Evolutionary conservation across 169 alveolate genomes (phyloP), one percentile per base, ranked within the genome.

Genomic region (Eimeria falciformis): DNA sequence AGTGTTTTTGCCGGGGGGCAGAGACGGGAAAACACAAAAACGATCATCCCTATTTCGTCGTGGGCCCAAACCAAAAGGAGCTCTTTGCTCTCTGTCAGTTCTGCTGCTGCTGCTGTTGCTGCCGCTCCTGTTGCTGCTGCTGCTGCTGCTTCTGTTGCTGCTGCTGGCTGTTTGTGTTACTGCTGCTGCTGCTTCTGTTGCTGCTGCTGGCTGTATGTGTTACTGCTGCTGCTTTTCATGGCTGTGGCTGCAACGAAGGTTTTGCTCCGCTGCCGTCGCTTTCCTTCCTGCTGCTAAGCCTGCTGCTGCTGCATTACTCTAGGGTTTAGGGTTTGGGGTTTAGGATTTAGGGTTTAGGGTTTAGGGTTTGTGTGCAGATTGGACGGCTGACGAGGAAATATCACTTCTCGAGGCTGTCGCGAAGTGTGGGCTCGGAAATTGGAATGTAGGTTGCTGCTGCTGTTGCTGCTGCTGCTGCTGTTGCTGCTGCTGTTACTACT

Each of bases 341-440:
- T n/a, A n/a, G n/a, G n/a, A n/a, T n/a, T n/a, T n/a, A n/a, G n/a
- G n/a, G n/a, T n/a, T n/a, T n/a, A n/a, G n/a, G n/a, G n/a, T n/a
- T n/a, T n/a, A n/a, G 62, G 7, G 7, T 50, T 7, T 50, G 73
- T 73, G 55, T 25, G 87, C 92, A 91, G 97, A 96, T 85, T 97
- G 98, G 98, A 96, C 97, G 37, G 98, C 98, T 21, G 98, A 97
- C 93, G 98, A 97, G 92, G 98, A 97, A 69, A 84, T 96, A 50
- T 47, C 97, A 56, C 95, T 97, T 27, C 94, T 97, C 50, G 98
- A 97, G 56, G 98, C 97, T 43, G 95, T 97, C 66, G 94, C 97
- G 50, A 96, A 96, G 46, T 97, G 94, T 86, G 98, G 98, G 9
- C 94, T 97, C 75, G 98, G 98, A 11, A 97, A 97, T 73, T 97